Conservation (phyloP, 2,329 filamentous ascomycete species). For the Dryadomyces quercivorus region DNA sequence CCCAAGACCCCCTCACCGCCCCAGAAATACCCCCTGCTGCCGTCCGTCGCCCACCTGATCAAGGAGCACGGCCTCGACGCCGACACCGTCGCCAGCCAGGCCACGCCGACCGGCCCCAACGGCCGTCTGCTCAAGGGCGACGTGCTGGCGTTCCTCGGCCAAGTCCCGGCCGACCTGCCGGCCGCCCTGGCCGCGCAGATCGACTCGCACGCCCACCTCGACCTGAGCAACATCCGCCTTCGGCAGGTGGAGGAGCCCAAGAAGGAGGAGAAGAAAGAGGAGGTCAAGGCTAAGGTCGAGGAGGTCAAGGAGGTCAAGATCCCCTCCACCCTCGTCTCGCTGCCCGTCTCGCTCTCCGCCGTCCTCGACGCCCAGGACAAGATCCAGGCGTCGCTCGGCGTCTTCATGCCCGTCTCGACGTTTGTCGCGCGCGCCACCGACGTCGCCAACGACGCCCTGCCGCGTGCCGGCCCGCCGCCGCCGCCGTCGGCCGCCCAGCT, state of each 20-base stretch:
- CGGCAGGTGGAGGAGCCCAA: no score
- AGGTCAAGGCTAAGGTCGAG: slow-evolving; percentile 15
- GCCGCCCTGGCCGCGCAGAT: slow-evolving; percentile 58
- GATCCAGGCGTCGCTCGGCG: slow-evolving; percentile 64
- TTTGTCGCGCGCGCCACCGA: slow-evolving; percentile 79
- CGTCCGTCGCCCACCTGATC: slow-evolving; percentile 73
- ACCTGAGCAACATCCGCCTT: slow-evolving; percentile 94
- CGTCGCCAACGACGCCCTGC: slow-evolving; percentile 78
- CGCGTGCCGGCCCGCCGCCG: slow-evolving; percentile 44
- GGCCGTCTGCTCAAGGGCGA: slow-evolving; percentile 91
- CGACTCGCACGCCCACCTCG: slow-evolving; percentile 67
- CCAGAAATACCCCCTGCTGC: slow-evolving; percentile 57
- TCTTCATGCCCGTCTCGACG: slow-evolving; percentile 70
- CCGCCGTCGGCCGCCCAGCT: slow-evolving; percentile 67
- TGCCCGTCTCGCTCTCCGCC: slow-evolving; percentile 67
- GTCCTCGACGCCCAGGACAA: slow-evolving; percentile 73
- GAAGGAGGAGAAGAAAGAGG: slow-evolving; percentile 17
- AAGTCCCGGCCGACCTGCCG: slow-evolving; percentile 61
- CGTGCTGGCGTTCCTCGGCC: slow-evolving; percentile 78
- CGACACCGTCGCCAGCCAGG: slow-evolving; percentile 63
- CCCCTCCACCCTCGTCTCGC: slow-evolving; percentile 41
- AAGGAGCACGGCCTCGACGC: slow-evolving; percentile 61
- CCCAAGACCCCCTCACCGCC: slow-evolving; percentile 44
- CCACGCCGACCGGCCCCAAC: slow-evolving; percentile 76
- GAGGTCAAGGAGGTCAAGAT: slow-evolving; percentile 23